These are phyloP conservation scores for Blastomyces silverae DNA, from an alignment of 2,329 filamentous ascomycete genomes.

Conservation along the genomic window DNA sequence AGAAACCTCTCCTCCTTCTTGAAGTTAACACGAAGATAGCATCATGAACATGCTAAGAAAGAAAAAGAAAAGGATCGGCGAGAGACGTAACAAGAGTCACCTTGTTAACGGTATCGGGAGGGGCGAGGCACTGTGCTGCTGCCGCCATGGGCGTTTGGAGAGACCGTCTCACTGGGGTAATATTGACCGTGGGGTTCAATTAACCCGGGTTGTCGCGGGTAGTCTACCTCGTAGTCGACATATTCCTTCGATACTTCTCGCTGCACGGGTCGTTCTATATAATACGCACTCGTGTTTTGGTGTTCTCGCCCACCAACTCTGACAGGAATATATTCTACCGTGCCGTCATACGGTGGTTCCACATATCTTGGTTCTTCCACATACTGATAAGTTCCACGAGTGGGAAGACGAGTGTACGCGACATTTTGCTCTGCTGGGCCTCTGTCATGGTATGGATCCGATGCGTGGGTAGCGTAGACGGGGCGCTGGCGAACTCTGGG, in stretches of 20 bases:
- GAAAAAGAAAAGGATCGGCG: not conserved
- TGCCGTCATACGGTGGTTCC: conserved; percentile 21
- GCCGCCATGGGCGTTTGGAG: conserved; percentile 16
- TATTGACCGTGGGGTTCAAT: conserved; percentile 22
- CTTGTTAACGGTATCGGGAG: conserved; percentile 20
- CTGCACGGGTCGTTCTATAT: conserved; percentile 24
- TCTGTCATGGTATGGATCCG: conserved; percentile 21
- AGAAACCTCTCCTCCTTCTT: not conserved
- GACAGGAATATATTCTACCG: conserved; percentile 27
- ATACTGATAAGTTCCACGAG: conserved; percentile 24
- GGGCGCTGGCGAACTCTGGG: conserved; percentile 17
- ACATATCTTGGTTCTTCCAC: conserved; percentile 24
- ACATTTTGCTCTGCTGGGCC: conserved; percentile 18
- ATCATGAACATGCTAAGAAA: conserved; percentile 11
- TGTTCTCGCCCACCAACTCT: conserved; percentile 21
- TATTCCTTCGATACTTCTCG: conserved; percentile 22
- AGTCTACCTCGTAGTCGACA: conserved; percentile 22
- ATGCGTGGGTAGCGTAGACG: conserved; percentile 22
- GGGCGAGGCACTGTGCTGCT: conserved; percentile 16
- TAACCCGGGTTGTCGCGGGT: conserved; percentile 19
- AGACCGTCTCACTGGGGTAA: conserved; percentile 16
- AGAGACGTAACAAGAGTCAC: conserved; percentile 1
- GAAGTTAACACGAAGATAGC: conserved; percentile 11
- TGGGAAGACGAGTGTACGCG: conserved; percentile 18
- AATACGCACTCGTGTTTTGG: conserved; percentile 22